A percentile compares a stretch with the other conserved stretches of the same genome.
Conservation (phyloP, 1,139 yeast genomes). For the Debaryomycetaceae sp. region DNA sequence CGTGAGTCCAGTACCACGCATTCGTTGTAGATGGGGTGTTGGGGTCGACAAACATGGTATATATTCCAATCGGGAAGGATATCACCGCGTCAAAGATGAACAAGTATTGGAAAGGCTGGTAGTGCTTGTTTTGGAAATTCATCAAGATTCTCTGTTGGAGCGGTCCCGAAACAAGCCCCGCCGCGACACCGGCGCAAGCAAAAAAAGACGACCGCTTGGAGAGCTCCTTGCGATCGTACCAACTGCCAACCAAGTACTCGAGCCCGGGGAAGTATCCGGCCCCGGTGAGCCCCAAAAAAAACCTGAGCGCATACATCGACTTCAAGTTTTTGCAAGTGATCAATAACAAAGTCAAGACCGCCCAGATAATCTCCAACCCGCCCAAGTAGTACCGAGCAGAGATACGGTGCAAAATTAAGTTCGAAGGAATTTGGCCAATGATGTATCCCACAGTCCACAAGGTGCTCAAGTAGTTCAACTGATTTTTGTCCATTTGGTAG, state of each 20-base stretch:
- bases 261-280: constrained; percentile 58
- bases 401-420: constrained; percentile 48
- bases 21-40: constrained; percentile 37
- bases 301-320: constrained; percentile 53
- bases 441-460: constrained; percentile 58
- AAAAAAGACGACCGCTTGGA: constrained; percentile 48
- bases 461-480: constrained; percentile 48
- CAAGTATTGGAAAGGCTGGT: constrained; percentile 36
- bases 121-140: constrained; percentile 23
- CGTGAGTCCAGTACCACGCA: constrained; percentile 31
- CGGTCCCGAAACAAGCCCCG: constrained; percentile 33
- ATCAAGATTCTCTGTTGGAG: constrained; percentile 30
- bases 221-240: constrained; percentile 40
- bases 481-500: constrained; percentile 47
- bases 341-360: constrained; percentile 48
- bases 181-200: constrained; percentile 26
- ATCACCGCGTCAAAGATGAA: constrained; percentile 36
- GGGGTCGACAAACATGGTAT: constrained; percentile 34
- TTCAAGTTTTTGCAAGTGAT: constrained; percentile 38
- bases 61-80: constrained; percentile 31
- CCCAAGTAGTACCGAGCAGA: constrained; percentile 54
- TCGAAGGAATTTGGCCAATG: constrained; percentile 57
- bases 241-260: constrained; percentile 49
- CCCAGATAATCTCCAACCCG: constrained; percentile 54
- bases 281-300: constrained; percentile 55